phyloP scores from a whole-genome alignment of 2,329 filamentous ascomycete genomes.

The Colletotrichum musicola region DNA sequence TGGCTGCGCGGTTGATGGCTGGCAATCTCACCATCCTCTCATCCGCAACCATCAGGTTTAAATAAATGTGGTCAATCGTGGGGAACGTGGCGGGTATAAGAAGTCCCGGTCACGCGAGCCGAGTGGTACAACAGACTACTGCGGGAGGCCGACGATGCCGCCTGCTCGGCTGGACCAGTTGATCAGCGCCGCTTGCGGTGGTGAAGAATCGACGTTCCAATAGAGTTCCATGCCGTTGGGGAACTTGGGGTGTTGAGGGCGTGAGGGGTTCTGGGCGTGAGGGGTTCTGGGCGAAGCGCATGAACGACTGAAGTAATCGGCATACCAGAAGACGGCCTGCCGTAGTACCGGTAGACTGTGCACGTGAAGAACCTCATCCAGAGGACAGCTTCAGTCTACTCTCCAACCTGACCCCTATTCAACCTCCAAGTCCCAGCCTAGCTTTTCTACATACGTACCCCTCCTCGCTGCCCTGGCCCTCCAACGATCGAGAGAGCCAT shows the following conservation, averaged over 20 bases:
- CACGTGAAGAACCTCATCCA: no score
- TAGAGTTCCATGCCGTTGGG: not conserved
- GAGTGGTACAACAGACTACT: not conserved
- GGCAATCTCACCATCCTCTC: not conserved
- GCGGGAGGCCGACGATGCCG: slow-evolving; percentile 6
- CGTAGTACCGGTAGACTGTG: no score
- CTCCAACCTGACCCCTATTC: not conserved
- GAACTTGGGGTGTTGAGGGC: not conserved
- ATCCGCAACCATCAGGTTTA: not conserved
- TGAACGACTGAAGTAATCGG: slow-evolving; percentile 1
- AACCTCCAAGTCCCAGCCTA: not conserved
- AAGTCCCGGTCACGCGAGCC: no score
- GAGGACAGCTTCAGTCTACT: no score
- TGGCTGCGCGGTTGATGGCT: slow-evolving; percentile 12
- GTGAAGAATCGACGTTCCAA: not conserved
- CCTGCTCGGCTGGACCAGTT: not conserved
- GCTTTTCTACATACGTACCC: not conserved
- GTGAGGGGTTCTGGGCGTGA: slow-evolving; percentile 7
- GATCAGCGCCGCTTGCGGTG: not conserved
- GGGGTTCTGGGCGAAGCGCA: not conserved
- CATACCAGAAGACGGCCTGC: no score
- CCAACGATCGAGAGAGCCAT: not conserved
- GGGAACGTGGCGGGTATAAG: not conserved
- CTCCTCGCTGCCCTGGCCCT: not conserved
- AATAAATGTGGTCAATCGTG: not conserved